These are phyloP conservation scores for Claviceps sorghi DNA, from an alignment of 2,329 filamentous ascomycete species.

Conservation along the genomic window DNA sequence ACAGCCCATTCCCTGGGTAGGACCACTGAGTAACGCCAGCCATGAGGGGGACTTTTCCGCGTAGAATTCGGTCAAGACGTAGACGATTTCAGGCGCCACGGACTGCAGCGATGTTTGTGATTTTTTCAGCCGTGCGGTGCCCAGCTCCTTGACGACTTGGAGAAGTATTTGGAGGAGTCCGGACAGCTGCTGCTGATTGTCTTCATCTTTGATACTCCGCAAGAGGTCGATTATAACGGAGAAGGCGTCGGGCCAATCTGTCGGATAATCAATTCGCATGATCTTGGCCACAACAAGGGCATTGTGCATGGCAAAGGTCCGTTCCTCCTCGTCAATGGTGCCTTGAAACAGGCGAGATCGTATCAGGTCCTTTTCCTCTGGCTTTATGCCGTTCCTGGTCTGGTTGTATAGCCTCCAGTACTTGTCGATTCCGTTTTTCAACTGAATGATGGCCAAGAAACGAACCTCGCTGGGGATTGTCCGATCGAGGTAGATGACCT, in stretches of 20 bases:
- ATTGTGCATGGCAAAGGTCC: slow-evolving; percentile 70
- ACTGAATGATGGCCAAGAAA: slow-evolving; percentile 79
- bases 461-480: slow-evolving; percentile 63
- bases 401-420: slow-evolving; percentile 62
- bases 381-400: slow-evolving; percentile 49
- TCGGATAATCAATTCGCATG: slow-evolving; percentile 74
- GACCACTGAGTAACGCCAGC: slow-evolving; percentile 41
- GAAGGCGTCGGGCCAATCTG: slow-evolving; percentile 61
- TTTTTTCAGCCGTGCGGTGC: slow-evolving; percentile 60
- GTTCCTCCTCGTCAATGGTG: slow-evolving; percentile 62
- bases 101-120: slow-evolving; percentile 65
- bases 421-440: slow-evolving; percentile 93
- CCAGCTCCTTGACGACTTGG: slow-evolving; percentile 80
- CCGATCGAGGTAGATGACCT: slow-evolving; percentile 72
- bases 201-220: slow-evolving; percentile 34
- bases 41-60: slow-evolving; percentile 56
- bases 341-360: slow-evolving; percentile 61
- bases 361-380: slow-evolving; percentile 63
- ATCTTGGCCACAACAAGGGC: slow-evolving; percentile 80
- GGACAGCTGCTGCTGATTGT: slow-evolving; percentile 52
- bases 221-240: slow-evolving; percentile 49
- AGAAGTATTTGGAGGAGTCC: slow-evolving; percentile 65
- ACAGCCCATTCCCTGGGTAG: slow-evolving; percentile 43
- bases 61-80: slow-evolving; percentile 66
- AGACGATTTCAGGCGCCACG: slow-evolving; percentile 70